Conservation (phyloP, 208 protist species). For the Naegleria lovaniensis region DNA sequence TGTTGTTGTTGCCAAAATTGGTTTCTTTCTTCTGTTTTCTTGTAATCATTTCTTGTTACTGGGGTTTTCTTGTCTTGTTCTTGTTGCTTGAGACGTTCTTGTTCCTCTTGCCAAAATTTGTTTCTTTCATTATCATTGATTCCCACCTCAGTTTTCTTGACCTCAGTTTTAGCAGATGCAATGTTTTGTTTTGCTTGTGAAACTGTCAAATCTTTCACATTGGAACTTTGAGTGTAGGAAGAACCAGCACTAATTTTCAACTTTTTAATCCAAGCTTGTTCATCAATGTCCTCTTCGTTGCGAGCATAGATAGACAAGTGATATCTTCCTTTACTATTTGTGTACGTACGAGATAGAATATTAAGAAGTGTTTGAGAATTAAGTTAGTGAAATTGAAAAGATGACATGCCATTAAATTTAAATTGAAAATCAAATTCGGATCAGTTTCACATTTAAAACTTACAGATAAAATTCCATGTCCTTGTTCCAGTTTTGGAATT, state of each 20-base stretch:
- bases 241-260: not conserved
- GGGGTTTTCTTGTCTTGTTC: not conserved
- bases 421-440: not conserved
- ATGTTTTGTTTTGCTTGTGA: constrained; percentile 19
- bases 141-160: not conserved
- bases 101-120: not conserved
- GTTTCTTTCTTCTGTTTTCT: not conserved
- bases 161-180: not conserved
- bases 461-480: constrained; percentile 10
- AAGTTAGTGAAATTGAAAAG: not conserved
- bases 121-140: not conserved
- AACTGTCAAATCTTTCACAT: not conserved
- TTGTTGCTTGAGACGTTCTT: not conserved
- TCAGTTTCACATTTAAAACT: not conserved
- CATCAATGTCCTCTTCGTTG: constrained; percentile 11
- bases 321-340: not conserved
- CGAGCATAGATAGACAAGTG: not conserved
- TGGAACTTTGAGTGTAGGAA: not conserved
- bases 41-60: not conserved
- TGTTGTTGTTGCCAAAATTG: not conserved
- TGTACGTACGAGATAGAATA: no score
- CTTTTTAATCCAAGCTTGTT: not conserved
- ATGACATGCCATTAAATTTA: not conserved
- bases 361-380: not conserved
- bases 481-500: not conserved